Evolutionary conservation across 257 asterid species (phyloP), one percentile per base, ranked within the genome.

Genomic region (Jaltomata sinuosa): DNA sequence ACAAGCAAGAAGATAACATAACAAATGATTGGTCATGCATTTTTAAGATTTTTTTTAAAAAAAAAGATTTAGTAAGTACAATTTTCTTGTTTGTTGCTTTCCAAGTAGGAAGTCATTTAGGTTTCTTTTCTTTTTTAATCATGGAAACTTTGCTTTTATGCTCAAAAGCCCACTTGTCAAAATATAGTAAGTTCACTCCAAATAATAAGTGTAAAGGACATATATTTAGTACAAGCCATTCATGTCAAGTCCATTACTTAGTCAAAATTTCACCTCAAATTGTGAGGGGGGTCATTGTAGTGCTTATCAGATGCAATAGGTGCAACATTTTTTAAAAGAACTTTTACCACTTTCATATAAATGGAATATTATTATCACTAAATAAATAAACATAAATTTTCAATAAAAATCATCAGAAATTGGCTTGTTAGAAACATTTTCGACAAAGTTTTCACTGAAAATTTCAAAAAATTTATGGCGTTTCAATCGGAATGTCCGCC

Each of bases 61-160:
- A 65, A 40, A 6, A 25, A 25, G 38, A 14, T 74, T 76, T 76
- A 27, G 14, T 0, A 47, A 77, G 42, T 77, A 27, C 81, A 72
- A 14, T 76, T 19, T 3, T 76, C 7, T 77, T 49, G 27, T 27
- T 49, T 47, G 49, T 19, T 59, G 84, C 86, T 84, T 81, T 86
- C 91, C 94, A 42, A 85, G 80, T 72, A 29, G 88, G 91, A 88
- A 83, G 71, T 84, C 90, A 88, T 83, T 71, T 42, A 32, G 38
- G 40, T 52, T 3, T 5, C 15, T 72, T 59, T 50, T 16, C 52
- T 45, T 10, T 64, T 53, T 45, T 47, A 0, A 9, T 16, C 6
- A 32, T 67, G 27, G 27, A 32, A 19, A 49, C 29, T 77, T 47
- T 16, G 27, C 40, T 84, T 82, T 68, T 25, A 45, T 22, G 67